Evolutionary conservation across 345 rosid genomes (phyloP), one percentile per base, ranked within the genome.

Genomic region (Zanthoxylum bungeanum): DNA sequence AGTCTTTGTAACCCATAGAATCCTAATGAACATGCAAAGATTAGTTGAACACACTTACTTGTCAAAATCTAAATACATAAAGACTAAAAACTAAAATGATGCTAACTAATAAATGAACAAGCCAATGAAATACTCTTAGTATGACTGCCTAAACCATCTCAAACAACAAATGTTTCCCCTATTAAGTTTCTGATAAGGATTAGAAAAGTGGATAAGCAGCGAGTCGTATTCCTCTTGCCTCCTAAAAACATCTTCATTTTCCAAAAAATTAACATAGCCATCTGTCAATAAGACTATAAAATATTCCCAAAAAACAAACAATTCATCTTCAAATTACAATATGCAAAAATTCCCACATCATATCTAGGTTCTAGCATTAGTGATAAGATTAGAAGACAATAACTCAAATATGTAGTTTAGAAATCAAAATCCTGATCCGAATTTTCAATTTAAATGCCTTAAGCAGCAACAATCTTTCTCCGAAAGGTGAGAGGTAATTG

Each of bases 1-100:
- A 94, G 60, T 84, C 96, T 77, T 60, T 67, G 70, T 67, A 73
- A 59, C 89, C 91, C 73, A 80, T 47, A 57, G 90, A 85, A 73
- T 89, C 99, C 98, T 94, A 75, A 76, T 28, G 66, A 80, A 72
- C 19, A 82, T 36, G 39, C 60, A 67, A 73, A 64, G 71, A n/a
- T 59, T 49, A 77, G 66, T 28, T 68, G 51, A 60, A 19, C n/a
- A n/a, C 40, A 55, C 28, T 17, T 5, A 28, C 7, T 31, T 47
- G 39, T 60, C n/a, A 56, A 34, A 40, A 27, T 42, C 42, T 50
- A 44, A 37, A 52, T 40, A 36, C 19, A 67, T 12, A 50, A 57
- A n/a, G 57, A 53, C 28, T 64, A 52, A 50, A 51, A 9, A 16
- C 5, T 66, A 52, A 59, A 46, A 19, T 5, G 17, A 60, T 71